Evolutionary conservation across 2,329 filamentous ascomycete genomes (phyloP), one percentile per base, ranked within the genome.

Genomic region (Domatiomyces globalis): DNA sequence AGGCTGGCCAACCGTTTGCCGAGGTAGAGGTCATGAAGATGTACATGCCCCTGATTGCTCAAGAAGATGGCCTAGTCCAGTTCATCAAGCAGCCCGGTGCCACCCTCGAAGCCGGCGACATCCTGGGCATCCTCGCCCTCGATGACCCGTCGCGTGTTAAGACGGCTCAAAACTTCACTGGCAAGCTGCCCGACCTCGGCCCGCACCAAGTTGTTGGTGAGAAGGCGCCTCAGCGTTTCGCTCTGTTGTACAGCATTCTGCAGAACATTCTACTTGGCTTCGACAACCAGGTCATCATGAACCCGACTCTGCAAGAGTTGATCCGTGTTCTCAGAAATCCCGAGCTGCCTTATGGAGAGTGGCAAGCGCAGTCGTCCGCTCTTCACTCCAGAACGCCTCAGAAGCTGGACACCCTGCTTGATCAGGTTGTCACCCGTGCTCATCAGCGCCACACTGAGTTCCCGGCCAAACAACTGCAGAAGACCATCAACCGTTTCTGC

Each of bases 11-110:
- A 69, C 76, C 90, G 33, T 98, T 88, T 65, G 92, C 92, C 51
- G 92, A 98, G 69, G 90, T 98, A 43, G 92, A 98, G 72, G 92
- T 98, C 71, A 98, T 98, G 92, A 98, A 98, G 79, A 98, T 98
- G 92, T 96, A 96, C 78, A 98, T 98, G 92, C 92, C 92, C 63
- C 77, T 98, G 51, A 79, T 98, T 55, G 86, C 92, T 2, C 84
- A 89, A 66, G 92, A 98, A 69, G 92, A 95, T 62, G 92, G 92
- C 74, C 79, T 94, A 50, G 90, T 98, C 51, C 92, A 95, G 73
- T 80, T 98, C 63, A 95, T 98, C 76, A 98, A 98, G 80, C 92
- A 96, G 73, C 92, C 92, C 56, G 92, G 92, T 67, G 86, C 92
- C n/a, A 94, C 88, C 17, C 84, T 98, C 46, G 89, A 96, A 69